These are phyloP conservation scores for Chrysanthemum seticuspe DNA, from an alignment of 129 eudicot species.

Conservation along the genomic window DNA sequence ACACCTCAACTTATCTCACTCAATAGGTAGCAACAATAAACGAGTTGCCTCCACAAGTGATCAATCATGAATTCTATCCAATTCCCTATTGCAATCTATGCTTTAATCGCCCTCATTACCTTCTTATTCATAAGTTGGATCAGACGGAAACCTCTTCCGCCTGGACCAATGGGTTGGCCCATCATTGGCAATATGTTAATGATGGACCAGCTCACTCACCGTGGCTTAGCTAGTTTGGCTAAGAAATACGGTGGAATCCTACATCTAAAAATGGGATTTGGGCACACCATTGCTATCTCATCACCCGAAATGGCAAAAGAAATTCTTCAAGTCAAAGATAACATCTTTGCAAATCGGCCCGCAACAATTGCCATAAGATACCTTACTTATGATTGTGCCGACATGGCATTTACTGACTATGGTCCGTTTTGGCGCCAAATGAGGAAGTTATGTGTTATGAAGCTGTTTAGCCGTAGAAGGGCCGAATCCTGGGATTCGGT, in stretches of 20 bases:
- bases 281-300: constrained; percentile 66
- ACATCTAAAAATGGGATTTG: constrained; percentile 71
- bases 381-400: constrained; percentile 73
- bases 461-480: constrained; percentile 78
- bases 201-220: constrained; percentile 83
- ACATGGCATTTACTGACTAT: constrained; percentile 91
- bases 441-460: constrained; percentile 85
- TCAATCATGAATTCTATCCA: constrained; percentile 24
- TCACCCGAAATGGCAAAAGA: constrained; percentile 72
- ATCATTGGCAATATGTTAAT: constrained; percentile 83
- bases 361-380: constrained; percentile 75
- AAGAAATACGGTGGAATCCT: constrained; percentile 69
- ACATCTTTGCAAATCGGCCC: constrained; percentile 80
- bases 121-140: constrained; percentile 20
- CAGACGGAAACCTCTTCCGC: constrained; percentile 60
- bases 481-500: constrained; percentile 97
- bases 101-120: constrained; percentile 33
- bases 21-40: constrained; percentile 29
- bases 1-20: not conserved
- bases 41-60: constrained; percentile 23
- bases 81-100: constrained; percentile 26
- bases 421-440: constrained; percentile 96
- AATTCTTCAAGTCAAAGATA: constrained; percentile 81
- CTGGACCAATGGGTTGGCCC: constrained; percentile 90
- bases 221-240: constrained; percentile 69